These are phyloP conservation scores for Acorus calamus DNA, from an alignment of 106 monocot species.

Conservation along the genomic window DNA sequence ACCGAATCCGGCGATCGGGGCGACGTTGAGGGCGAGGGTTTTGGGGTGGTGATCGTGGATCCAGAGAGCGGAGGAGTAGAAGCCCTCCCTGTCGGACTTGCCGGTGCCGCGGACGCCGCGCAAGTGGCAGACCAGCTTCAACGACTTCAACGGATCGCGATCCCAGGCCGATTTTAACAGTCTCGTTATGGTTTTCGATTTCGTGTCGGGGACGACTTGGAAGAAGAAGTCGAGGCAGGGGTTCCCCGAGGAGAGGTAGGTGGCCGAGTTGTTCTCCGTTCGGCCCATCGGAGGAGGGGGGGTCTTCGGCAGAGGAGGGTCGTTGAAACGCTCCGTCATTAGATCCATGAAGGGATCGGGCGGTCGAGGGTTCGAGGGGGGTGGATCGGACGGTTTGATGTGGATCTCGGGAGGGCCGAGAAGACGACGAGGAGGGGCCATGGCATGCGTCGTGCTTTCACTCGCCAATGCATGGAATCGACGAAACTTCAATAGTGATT, in stretches of 20 bases:
- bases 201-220: conserved; percentile 4
- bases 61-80: too few species aligned
- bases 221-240: conserved; percentile 17
- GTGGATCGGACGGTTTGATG: too few species aligned
- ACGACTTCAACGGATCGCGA: neutral
- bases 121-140: neutral
- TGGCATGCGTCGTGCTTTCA: too few species aligned
- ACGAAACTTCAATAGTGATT: too few species aligned
- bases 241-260: conserved; percentile 11
- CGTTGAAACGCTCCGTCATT: conserved; percentile 1
- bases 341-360: neutral
- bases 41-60: too few species aligned
- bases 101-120: too few species aligned
- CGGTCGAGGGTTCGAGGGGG: conserved; percentile 1
- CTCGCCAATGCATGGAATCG: too few species aligned
- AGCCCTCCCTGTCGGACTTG: too few species aligned
- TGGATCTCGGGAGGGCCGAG: too few species aligned
- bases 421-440: too few species aligned
- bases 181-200: neutral
- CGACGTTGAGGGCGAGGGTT: too few species aligned
- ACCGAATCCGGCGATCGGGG: too few species aligned
- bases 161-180: neutral
- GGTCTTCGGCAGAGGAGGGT: neutral
- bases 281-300: conserved; percentile 1
- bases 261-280: conserved; percentile 7